phyloP scores from a whole-genome alignment of 1,139 yeast species.

The Blastobotrys persicus region DNA sequence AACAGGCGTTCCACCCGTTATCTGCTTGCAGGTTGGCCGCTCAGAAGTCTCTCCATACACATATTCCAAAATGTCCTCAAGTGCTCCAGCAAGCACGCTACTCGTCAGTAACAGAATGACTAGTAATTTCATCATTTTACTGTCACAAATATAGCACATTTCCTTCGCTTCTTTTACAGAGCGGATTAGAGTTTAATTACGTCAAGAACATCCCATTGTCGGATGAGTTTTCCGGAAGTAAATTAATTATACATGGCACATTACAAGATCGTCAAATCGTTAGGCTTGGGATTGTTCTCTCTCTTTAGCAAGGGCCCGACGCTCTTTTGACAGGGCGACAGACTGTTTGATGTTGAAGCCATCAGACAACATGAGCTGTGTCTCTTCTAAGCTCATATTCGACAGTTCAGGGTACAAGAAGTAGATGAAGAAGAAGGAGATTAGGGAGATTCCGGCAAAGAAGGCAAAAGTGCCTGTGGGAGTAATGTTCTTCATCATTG shows the following conservation, averaged over 20 bases:
- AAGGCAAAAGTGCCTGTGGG: conserved; percentile 93
- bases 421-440: conserved; percentile 69
- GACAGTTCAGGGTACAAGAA: conserved; percentile 91
- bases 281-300: not conserved
- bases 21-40: too few species aligned
- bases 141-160: too few species aligned
- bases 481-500: conserved; percentile 89
- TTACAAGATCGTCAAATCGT: too few species aligned
- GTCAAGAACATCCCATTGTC: too few species aligned
- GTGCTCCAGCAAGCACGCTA: not conserved
- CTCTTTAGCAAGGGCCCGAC: conserved; percentile 7
- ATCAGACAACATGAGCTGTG: conserved; percentile 70
- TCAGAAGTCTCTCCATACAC: too few species aligned
- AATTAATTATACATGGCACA: too few species aligned
- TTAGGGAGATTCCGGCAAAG: conserved; percentile 74
- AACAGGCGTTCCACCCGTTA: not conserved
- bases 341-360: conserved; percentile 86
- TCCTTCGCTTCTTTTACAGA: too few species aligned
- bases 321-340: conserved; percentile 32
- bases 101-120: conserved; percentile 3
- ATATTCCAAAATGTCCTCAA: not conserved
- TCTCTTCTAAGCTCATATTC: conserved; percentile 87
- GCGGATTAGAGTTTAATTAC: too few species aligned
- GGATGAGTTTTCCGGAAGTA: too few species aligned
- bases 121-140: too few species aligned